phyloP scores from a whole-genome alignment of 148 eudicot species.

The Cornus controversa region DNA sequence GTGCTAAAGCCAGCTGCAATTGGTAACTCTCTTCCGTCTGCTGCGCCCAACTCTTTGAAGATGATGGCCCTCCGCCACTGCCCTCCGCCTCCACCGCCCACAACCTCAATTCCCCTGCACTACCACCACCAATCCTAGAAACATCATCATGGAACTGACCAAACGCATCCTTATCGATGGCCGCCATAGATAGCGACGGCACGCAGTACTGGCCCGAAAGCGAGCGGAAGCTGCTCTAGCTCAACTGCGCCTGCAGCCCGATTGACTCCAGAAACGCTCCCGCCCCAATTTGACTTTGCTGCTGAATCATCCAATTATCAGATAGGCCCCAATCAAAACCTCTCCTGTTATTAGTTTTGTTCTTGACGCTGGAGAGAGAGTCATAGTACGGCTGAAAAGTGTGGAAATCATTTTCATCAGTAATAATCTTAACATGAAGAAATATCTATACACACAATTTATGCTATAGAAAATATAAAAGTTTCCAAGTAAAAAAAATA shows the following conservation, averaged over 20 bases:
- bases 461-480: too few relatives aligned
- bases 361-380: conserved; percentile 36
- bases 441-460: too few relatives aligned
- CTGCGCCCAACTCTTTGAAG: too few relatives aligned
- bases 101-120: conserved; percentile 24
- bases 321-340: conserved; percentile 49
- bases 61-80: not conserved
- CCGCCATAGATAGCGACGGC: conserved; percentile 36
- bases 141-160: conserved; percentile 14
- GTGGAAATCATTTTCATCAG: too few relatives aligned
- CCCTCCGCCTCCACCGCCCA: conserved; percentile 20
- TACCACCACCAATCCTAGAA: not conserved
- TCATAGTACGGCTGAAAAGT: conserved; percentile 30
- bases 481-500: too few relatives aligned
- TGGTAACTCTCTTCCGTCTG: too few relatives aligned
- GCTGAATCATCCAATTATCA: conserved; percentile 31
- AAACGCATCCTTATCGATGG: conserved; percentile 26
- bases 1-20: too few relatives aligned
- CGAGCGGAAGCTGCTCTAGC: too few relatives aligned
- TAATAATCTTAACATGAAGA: too few relatives aligned
- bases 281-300: conserved; percentile 35
- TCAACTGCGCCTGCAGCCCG: too few relatives aligned
- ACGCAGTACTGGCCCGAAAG: conserved; percentile 64
- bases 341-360: conserved; percentile 14
- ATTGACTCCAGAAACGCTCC: too few relatives aligned